Evolutionary conservation across 495 filamentous ascomycete species (phyloP), one percentile per base, ranked within the genome.

Genomic region (Pyrenopolyporus hunteri): DNA sequence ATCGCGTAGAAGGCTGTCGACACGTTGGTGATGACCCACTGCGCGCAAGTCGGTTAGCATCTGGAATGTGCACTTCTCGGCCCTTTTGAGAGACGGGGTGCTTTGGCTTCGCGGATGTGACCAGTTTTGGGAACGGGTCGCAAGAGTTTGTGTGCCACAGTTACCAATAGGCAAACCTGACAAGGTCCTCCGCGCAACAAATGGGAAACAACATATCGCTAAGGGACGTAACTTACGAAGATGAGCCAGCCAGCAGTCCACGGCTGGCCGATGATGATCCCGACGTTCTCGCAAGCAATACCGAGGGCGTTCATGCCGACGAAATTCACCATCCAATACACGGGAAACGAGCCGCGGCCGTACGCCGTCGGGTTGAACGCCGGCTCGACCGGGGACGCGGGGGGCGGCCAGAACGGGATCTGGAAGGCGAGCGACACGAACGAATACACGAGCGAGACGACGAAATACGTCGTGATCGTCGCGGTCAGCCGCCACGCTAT

Each of bases 241-340:
- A 91, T 88, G 2, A 91, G 69, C 80, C 87, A 90, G 11, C 89
- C 73, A 1, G 85, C 80, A 7, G 84, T 87, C 83, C 83, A 91
- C 0, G 86, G 87, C 50, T 81, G 75, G 0, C 88, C 87, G 2
- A 89, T 66, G 10, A 89, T 61, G 86, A 90, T 90, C 0, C 82
- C 85, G 65, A 87, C 85, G 60, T 90, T 91, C 76, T 90, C 87
- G 56, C 85, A 88, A 0, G 87, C 86, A 3, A 90, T 73, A 0
- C 88, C 87, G 7, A 91, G 66, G 0, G 85, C 85, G 14, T 76
- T 77, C 87, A 91, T 90, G 3, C 88, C 87, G 1, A 85, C 73
- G 72, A 79, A 90, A 59, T 90, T 91, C 13, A 89, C 70, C 87
- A 90, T 89, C 87, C 87, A 90, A 67, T 87, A 90, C 0, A 90